Evolutionary conservation across 768 basidiomycete genomes (phyloP).

Genomic region (Daedaleopsis nitida): DNA sequence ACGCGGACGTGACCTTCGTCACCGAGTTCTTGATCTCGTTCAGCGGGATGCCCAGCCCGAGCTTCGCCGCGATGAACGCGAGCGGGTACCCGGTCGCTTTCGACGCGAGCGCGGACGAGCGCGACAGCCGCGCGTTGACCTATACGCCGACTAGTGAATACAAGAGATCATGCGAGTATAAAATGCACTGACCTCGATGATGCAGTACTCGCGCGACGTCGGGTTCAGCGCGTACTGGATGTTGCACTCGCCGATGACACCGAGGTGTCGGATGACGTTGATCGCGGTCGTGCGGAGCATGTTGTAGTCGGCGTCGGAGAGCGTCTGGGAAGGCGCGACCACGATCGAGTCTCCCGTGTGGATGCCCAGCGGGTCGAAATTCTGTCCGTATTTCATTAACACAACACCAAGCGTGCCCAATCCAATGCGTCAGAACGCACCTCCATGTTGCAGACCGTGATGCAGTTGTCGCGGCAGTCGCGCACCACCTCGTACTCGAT

Average conservation of each 20-base stretch:
- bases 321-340: constrained; percentile 94
- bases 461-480: constrained; percentile 97
- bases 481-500: constrained; percentile 99
- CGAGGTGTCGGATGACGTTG: constrained; percentile 98
- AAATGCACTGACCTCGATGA: constrained; percentile 75
- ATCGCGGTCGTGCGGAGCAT: constrained; percentile 98
- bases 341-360: constrained; percentile 99
- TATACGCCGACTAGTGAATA: constrained; percentile 18
- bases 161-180: background rate
- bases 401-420: background rate
- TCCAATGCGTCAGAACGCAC: constrained; percentile 47
- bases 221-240: constrained; percentile 99
- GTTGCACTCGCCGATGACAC: constrained; percentile 98
- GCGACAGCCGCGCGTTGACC: constrained; percentile 97
- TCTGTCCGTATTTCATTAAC: constrained; percentile 51
- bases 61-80: constrained; percentile 97
- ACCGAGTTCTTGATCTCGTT: constrained; percentile 99
- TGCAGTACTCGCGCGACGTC: constrained; percentile 93
- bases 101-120: constrained; percentile 96
- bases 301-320: constrained; percentile 99
- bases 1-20: constrained; percentile 94
- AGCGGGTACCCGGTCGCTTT: constrained; percentile 98
- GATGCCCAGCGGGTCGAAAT: constrained; percentile 98
- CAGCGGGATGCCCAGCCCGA: constrained; percentile 94
- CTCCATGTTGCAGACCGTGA: constrained; percentile 99